These are phyloP conservation scores for Kurtzmaniella cleridarum DNA, from an alignment of 805 yeast genomes.

Conservation along the genomic window DNA sequence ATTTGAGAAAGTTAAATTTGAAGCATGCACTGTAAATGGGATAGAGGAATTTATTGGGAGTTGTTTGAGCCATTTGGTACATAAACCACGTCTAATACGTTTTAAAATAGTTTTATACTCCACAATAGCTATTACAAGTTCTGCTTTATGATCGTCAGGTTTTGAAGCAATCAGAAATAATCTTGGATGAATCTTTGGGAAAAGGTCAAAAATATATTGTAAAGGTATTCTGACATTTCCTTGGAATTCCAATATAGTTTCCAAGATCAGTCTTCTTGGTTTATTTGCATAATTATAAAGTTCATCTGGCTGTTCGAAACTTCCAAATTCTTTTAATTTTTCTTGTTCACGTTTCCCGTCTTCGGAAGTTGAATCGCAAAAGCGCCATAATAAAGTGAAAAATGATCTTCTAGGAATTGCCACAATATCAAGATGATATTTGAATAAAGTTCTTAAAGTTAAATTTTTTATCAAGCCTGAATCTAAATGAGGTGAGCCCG, in stretches of 20 bases:
- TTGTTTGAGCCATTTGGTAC: constrained; percentile 67
- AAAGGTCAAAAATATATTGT: constrained; percentile 65
- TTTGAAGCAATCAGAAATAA: constrained; percentile 78
- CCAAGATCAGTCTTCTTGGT: constrained; percentile 83
- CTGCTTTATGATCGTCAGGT: constrained; percentile 40
- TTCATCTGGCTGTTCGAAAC: constrained; percentile 71
- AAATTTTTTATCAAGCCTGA: constrained; percentile 58
- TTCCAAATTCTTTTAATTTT: constrained; percentile 69
- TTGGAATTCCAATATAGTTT: constrained; percentile 76
- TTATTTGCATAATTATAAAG: constrained; percentile 87
- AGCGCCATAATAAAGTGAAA: constrained; percentile 69
- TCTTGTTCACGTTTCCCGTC: constrained; percentile 69
- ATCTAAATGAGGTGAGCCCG: constrained; percentile 18
- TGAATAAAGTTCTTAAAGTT: constrained; percentile 68
- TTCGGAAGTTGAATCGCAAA: constrained; percentile 42
- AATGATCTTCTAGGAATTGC: constrained; percentile 83
- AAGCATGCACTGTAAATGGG: constrained; percentile 45
- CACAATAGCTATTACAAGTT: constrained; percentile 77
- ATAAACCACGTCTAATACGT: constrained; percentile 71
- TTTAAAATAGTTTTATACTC: constrained; percentile 80
- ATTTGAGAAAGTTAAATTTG: constrained; percentile 32
- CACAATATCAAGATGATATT: constrained; percentile 76
- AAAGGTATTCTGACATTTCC: constrained; percentile 67
- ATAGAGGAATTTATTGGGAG: constrained; percentile 46
- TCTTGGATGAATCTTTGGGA: constrained; percentile 78